phyloP scores from a whole-genome alignment of 164 flowering plant species.

The Chimonanthus praecox region DNA sequence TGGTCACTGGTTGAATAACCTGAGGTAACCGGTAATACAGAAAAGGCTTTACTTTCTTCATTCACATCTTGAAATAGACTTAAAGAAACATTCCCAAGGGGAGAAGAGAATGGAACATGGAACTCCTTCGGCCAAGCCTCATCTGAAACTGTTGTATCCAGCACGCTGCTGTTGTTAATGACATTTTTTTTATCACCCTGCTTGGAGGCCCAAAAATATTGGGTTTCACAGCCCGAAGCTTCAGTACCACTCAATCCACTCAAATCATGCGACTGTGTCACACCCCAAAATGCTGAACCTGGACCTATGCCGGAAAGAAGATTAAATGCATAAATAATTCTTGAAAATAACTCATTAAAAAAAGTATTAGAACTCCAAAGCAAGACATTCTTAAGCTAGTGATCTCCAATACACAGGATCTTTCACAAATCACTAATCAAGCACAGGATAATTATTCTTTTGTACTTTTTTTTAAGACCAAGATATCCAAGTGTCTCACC shows the following conservation, averaged over 20 bases:
- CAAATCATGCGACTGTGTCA: conserved; percentile 31
- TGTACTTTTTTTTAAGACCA: no score
- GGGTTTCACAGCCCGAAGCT: conserved; percentile 35
- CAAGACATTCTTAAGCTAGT: no score
- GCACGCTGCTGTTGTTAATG: conserved; percentile 19
- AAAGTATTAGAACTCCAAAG: not conserved
- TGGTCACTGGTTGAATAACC: conserved; percentile 25
- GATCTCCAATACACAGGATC: no score
- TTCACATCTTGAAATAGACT: conserved; percentile 29
- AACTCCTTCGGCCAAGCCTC: conserved; percentile 19
- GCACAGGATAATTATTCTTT: no score
- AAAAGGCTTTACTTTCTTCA: conserved; percentile 43
- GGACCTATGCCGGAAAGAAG: conserved; percentile 27
- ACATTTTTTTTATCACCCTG: conserved; percentile 23
- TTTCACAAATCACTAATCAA: no score
- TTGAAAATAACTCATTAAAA: not conserved
- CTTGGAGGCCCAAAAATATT: conserved; percentile 31
- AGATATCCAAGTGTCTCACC: no score
- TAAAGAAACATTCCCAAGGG: conserved; percentile 29
- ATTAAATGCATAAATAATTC: not conserved
- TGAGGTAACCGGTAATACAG: conserved; percentile 31
- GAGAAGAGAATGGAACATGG: conserved; percentile 21
- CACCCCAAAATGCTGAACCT: conserved; percentile 40
- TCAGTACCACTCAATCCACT: conserved; percentile 30
- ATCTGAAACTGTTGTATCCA: conserved; percentile 14